Conservation (phyloP, 306 rosid genomes). For the Sicyos baderoa region DNA sequence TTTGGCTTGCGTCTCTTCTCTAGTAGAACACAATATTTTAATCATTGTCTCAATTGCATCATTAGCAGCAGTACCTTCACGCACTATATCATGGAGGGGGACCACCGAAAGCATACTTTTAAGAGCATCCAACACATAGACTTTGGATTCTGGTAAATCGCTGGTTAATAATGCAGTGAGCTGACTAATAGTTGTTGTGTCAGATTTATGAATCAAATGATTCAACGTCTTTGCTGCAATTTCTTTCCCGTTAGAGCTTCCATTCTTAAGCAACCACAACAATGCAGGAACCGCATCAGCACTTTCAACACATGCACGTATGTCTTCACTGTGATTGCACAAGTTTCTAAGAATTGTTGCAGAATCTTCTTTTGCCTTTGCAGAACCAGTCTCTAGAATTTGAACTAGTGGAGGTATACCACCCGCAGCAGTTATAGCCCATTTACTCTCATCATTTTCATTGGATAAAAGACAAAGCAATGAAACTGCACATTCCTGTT, state of each 20-base stretch:
- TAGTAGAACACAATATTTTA: constrained; percentile 58
- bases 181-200: constrained; percentile 90
- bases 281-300: constrained; percentile 98
- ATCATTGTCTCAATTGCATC: constrained; percentile 92
- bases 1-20: constrained; percentile 92
- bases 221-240: constrained; percentile 94
- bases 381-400: constrained; percentile 89
- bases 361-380: constrained; percentile 96
- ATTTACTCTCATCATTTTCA: constrained; percentile 94
- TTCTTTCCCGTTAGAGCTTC: constrained; percentile 94
- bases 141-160: constrained; percentile 89
- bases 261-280: constrained; percentile 89
- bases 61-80: constrained; percentile 86
- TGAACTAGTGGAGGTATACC: constrained; percentile 99
- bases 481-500: constrained; percentile 97
- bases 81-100: constrained; percentile 74
- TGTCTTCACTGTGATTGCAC: constrained; percentile 99
- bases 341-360: constrained; percentile 85
- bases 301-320: constrained; percentile 97
- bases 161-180: constrained; percentile 88
- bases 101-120: constrained; percentile 86
- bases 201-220: constrained; percentile 93
- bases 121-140: constrained; percentile 79
- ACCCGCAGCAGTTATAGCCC: constrained; percentile 99
- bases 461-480: constrained; percentile 77